A percentile compares a stretch with the other conserved stretches of the same genome.
These are phyloP conservation scores for Boletus rex-veris DNA, from an alignment of 768 basidiomycete genomes.

Conservation along the genomic window DNA sequence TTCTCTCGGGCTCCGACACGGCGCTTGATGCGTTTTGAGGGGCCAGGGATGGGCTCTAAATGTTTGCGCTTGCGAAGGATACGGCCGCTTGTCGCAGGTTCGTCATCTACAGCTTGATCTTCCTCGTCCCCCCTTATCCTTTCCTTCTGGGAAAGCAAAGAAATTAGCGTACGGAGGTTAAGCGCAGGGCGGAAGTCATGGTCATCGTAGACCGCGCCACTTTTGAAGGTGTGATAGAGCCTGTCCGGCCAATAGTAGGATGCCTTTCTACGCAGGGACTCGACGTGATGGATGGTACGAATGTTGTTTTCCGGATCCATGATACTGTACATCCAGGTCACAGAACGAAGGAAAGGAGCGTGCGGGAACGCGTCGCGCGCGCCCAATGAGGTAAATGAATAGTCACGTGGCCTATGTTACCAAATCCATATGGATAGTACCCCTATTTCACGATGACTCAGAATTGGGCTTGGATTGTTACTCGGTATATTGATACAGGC, in stretches of 20 bases:
- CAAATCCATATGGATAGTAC: background rate
- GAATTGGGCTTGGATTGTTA: background rate
- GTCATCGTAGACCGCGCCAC: background rate
- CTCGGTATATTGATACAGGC: constrained; percentile 29
- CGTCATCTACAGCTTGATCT: background rate
- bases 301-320: constrained; percentile 9
- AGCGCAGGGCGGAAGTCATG: constrained; percentile 29
- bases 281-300: constrained; percentile 22
- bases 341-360: constrained; percentile 2
- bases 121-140: background rate
- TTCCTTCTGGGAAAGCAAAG: constrained; percentile 11
- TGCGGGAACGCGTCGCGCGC: constrained; percentile 1
- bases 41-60: background rate
- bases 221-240: constrained; percentile 8
- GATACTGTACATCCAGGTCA: background rate
- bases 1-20: background rate
- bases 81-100: background rate
- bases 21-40: constrained; percentile 16
- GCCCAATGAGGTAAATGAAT: background rate
- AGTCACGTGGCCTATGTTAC: constrained; percentile 16
- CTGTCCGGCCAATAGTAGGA: constrained; percentile 26
- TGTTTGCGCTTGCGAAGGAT: constrained; percentile 20
- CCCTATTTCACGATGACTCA: background rate
- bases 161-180: constrained; percentile 27
- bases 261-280: constrained; percentile 25